These are phyloP conservation scores for Lactarius sp. DNA, from an alignment of 768 basidiomycete genomes.

Conservation along the genomic window DNA sequence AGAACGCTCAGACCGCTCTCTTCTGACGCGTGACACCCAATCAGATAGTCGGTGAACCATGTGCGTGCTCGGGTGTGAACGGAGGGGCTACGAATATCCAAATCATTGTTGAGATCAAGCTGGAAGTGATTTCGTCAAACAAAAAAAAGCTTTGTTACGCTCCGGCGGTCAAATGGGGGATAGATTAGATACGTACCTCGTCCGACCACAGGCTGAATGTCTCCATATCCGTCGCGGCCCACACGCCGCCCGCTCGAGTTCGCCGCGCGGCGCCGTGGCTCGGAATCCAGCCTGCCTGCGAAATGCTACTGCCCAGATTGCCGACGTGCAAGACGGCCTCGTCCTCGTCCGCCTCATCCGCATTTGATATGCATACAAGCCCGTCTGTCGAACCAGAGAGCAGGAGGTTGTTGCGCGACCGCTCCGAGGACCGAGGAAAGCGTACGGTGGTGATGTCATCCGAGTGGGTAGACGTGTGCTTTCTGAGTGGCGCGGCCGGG, in stretches of 20 bases:
- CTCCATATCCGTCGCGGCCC: slow-evolving; percentile 95
- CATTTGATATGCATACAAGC: slow-evolving; percentile 64
- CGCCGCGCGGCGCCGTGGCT: slow-evolving; percentile 26
- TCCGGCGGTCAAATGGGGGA: background rate
- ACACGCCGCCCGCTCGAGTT: slow-evolving; percentile 41
- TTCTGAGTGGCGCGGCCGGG: slow-evolving; percentile 60
- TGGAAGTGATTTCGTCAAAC: slow-evolving; percentile 28
- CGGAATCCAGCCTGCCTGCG: slow-evolving; percentile 67
- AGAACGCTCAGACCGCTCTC: slow-evolving; percentile 48
- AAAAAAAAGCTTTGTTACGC: background rate
- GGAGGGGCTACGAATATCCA: slow-evolving; percentile 63
- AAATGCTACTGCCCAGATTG: slow-evolving; percentile 82
- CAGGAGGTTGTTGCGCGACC: slow-evolving; percentile 34
- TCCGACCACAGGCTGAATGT: slow-evolving; percentile 80
- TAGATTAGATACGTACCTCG: slow-evolving; percentile 43
- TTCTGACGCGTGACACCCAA: slow-evolving; percentile 43
- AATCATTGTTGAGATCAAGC: slow-evolving; percentile 53
- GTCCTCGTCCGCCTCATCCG: slow-evolving; percentile 79
- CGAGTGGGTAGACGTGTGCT: slow-evolving; percentile 85
- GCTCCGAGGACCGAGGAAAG: slow-evolving; percentile 33
- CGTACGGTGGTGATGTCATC: slow-evolving; percentile 84
- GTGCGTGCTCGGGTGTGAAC: slow-evolving; percentile 50
- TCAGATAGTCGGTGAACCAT: slow-evolving; percentile 79
- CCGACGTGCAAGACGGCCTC: slow-evolving; percentile 76
- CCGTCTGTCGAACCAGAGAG: slow-evolving; percentile 88